phyloP scores from a whole-genome alignment of 2,329 filamentous ascomycete genomes.

The Hypomyces perniciosus region DNA sequence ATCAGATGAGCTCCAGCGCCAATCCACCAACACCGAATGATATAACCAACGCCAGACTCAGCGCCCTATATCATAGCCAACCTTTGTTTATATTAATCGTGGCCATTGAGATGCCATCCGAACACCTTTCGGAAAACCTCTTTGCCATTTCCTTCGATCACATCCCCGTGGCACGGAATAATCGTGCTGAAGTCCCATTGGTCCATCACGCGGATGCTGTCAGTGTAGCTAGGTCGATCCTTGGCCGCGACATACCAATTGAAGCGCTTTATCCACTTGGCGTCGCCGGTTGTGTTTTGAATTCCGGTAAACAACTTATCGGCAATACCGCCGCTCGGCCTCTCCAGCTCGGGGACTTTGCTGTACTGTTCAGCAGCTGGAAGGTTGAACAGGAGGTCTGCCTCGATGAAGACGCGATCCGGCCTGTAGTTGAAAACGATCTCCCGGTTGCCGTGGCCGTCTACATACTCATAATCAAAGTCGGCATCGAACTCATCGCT shows the following conservation, averaged over 20 bases:
- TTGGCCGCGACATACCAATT: slow-evolving; percentile 68
- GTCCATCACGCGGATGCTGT: slow-evolving; percentile 62
- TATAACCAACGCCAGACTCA: too few relatives aligned
- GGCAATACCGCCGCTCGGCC: slow-evolving; percentile 29
- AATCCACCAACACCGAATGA: too few relatives aligned
- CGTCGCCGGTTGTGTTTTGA: slow-evolving; percentile 56
- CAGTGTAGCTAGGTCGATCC: slow-evolving; percentile 63
- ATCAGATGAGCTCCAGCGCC: too few relatives aligned
- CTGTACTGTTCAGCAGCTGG: slow-evolving; percentile 84
- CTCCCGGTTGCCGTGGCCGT: slow-evolving; percentile 76
- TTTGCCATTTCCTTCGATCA: slow-evolving; percentile 69
- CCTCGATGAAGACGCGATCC: slow-evolving; percentile 73
- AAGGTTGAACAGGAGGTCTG: slow-evolving; percentile 87
- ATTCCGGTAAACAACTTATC: slow-evolving; percentile 44
- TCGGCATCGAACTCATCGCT: slow-evolving; percentile 77
- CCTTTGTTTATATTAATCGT: background rate
- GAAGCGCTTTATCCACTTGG: slow-evolving; percentile 73
- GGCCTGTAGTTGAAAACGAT: slow-evolving; percentile 82
- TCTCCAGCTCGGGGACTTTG: slow-evolving; percentile 45
- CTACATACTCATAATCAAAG: slow-evolving; percentile 80
- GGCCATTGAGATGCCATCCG: slow-evolving; percentile 72
- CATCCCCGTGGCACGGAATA: slow-evolving; percentile 91
- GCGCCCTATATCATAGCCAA: background rate
- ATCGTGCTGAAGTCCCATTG: slow-evolving; percentile 80
- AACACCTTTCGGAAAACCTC: slow-evolving; percentile 71